These are phyloP conservation scores for Litsea cubeba DNA, from an alignment of 164 flowering plant species.

Conservation along the genomic window DNA sequence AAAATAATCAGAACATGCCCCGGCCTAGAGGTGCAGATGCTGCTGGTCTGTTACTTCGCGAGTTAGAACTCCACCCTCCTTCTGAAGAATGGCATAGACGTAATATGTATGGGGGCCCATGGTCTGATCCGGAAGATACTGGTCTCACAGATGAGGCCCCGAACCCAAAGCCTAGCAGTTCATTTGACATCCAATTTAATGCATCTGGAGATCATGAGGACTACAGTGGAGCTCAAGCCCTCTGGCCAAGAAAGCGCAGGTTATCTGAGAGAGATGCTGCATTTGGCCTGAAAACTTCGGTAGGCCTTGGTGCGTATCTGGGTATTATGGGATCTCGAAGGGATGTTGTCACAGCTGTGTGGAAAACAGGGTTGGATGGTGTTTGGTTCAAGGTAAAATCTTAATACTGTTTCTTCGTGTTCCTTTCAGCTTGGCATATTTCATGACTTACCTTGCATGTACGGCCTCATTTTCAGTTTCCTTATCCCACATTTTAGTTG, in stretches of 20 bases:
- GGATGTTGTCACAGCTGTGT: slow-evolving; percentile 90
- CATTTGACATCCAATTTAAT: slow-evolving; percentile 36
- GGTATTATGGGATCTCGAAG: slow-evolving; percentile 99
- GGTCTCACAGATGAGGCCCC: slow-evolving; percentile 45
- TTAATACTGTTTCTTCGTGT: background rate
- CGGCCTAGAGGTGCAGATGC: slow-evolving; percentile 99
- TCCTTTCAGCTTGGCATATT: background rate
- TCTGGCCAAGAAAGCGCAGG: slow-evolving; percentile 98
- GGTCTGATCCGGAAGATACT: slow-evolving; percentile 83
- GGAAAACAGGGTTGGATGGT: slow-evolving; percentile 98
- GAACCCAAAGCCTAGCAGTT: slow-evolving; percentile 31
- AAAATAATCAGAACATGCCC: slow-evolving; percentile 75
- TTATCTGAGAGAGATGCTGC: slow-evolving; percentile 99
- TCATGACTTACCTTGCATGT: background rate
- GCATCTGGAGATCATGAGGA: slow-evolving; percentile 40
- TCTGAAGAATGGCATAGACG: slow-evolving; percentile 99
- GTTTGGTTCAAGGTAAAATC: slow-evolving; percentile 88
- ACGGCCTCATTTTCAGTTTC: too few relatives aligned
- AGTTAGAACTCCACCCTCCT: slow-evolving; percentile 96
- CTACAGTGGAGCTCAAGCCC: slow-evolving; percentile 50
- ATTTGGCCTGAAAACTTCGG: slow-evolving; percentile 91
- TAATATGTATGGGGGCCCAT: slow-evolving; percentile 94
- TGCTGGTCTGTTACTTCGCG: slow-evolving; percentile 94
- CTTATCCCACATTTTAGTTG: too few relatives aligned
- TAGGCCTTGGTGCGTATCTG: slow-evolving; percentile 86